Base-by-base conservation (phyloP, 148 eudicot genomes). In the Fagopyrum esculentum region DNA sequence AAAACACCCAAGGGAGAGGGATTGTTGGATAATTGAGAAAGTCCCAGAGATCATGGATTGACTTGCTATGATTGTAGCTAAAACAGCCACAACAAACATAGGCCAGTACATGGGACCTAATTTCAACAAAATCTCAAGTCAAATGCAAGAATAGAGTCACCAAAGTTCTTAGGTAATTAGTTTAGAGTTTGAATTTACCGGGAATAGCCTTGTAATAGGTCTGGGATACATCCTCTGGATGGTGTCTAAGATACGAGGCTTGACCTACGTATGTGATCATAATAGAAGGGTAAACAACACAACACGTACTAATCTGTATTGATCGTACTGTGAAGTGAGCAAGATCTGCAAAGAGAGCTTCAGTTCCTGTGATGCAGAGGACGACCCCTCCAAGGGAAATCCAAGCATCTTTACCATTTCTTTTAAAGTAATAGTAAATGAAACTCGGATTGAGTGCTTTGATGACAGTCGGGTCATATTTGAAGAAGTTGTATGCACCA, bases 331-430 rank as follows among this genome's bases (percentile, higher is more conserved):
- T 80, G 69, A 82, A 85, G 70, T 85, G 87, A 1, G 83, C 87
- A 9, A 82, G 76, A 69, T 85, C 85, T 1, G 87, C 85, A 59
- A 85, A 85, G 1, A 85, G 45, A 2, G 85, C 87, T 47, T 85
- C 87, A 10, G 49, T 71, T 17, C 96, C 90, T 46, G 89, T 91
- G 74, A 86, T 87, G 48, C 88, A 83, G 4, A 89, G 79, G 49
- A 91, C 84, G 46, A 86, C 77, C 10, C 93, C 93, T 43, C 97
- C 96, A 35, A 91, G 87, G 4, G 93, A 91, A 3, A 84, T 69
- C 97, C 93, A 91, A 60, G 82, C 93, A 47, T 89, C 78, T 72
- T 76, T 79, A 2, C 89, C 87, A 72, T 86, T 84, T 73, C 93
- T 81, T 74, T 55, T 71, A 73, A 89, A 89, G 76, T 89, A 91